These are phyloP conservation scores for Dothidotthia symphoricarpi DNA, from an alignment of 2,329 filamentous ascomycete genomes.

Conservation along the genomic window DNA sequence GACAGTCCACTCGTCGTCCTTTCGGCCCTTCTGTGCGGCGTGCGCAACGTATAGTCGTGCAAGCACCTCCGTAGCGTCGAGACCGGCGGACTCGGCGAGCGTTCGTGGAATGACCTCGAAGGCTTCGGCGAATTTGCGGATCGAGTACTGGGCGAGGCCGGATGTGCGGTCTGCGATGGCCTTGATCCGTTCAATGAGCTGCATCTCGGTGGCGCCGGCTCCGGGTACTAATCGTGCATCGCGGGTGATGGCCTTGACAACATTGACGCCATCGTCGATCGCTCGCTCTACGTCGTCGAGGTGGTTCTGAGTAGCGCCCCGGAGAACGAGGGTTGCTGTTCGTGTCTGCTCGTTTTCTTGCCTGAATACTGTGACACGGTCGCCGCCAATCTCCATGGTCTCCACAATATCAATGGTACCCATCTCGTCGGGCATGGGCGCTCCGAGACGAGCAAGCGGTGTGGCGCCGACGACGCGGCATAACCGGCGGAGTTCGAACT, in stretches of 20 bases:
- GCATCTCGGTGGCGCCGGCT: slow-evolving; percentile 90
- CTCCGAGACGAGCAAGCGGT: slow-evolving; percentile 89
- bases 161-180: slow-evolving; percentile 89
- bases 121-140: slow-evolving; percentile 94
- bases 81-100: slow-evolving; percentile 87
- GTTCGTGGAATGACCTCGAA: slow-evolving; percentile 96
- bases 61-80: slow-evolving; percentile 95
- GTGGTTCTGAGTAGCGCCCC: slow-evolving; percentile 96
- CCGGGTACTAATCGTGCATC: slow-evolving; percentile 89
- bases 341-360: slow-evolving; percentile 91
- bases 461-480: slow-evolving; percentile 96
- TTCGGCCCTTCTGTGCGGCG: slow-evolving; percentile 55
- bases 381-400: slow-evolving; percentile 95
- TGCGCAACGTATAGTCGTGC: slow-evolving; percentile 91
- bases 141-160: slow-evolving; percentile 90
- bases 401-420: slow-evolving; percentile 91
- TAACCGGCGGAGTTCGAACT: slow-evolving; percentile 91
- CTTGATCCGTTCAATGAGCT: slow-evolving; percentile 88
- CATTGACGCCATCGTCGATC: slow-evolving; percentile 97
- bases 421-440: slow-evolving; percentile 99
- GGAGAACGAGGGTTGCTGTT: slow-evolving; percentile 89
- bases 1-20: slow-evolving; percentile 77
- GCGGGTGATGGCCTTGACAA: slow-evolving; percentile 95
- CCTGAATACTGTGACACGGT: slow-evolving; percentile 96
- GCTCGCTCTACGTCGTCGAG: slow-evolving; percentile 95